Evolutionary conservation across 176 grass and related monocot genomes (phyloP).

Genomic region (Thinopyrum elongatum): DNA sequence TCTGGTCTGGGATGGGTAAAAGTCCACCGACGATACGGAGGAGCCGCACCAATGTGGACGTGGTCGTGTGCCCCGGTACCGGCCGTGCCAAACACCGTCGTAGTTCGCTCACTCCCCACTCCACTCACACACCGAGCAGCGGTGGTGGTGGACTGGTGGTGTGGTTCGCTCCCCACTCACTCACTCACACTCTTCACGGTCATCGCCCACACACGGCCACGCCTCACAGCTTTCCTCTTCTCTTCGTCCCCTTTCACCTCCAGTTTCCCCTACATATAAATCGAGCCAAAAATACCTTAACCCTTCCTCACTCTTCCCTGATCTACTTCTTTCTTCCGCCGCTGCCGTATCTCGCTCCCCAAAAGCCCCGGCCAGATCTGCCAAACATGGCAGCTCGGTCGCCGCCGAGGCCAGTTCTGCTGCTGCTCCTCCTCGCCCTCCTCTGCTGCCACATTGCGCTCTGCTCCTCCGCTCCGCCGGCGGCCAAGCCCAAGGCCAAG

Average conservation of each 20-base stretch:
- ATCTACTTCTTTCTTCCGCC: not conserved
- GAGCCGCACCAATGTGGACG: too few relatives aligned
- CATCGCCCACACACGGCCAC: not conserved
- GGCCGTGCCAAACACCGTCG: too few relatives aligned
- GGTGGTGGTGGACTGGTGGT: not conserved
- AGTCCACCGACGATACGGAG: too few relatives aligned
- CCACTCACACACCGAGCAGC: too few relatives aligned
- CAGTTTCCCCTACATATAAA: conserved; percentile 28
- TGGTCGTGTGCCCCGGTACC: too few relatives aligned
- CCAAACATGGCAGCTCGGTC: conserved; percentile 31
- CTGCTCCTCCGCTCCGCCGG: conserved; percentile 32
- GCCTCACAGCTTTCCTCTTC: not conserved
- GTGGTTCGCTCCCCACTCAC: not conserved
- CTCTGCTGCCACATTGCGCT: conserved; percentile 63
- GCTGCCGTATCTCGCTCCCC: not conserved
- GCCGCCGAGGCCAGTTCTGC: conserved; percentile 19
- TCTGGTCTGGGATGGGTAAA: too few relatives aligned
- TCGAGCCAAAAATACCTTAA: conserved; percentile 22
- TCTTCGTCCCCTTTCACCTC: not conserved
- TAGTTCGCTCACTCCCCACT: too few relatives aligned
- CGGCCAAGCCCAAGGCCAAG: conserved; percentile 40
- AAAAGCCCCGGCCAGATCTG: conserved; percentile 4
- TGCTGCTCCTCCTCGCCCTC: conserved; percentile 45
- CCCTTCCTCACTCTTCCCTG: conserved; percentile 37
- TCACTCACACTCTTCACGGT: not conserved